phyloP scores from a whole-genome alignment of 176 grass and related monocot genomes.

The Themeda triandra region DNA sequence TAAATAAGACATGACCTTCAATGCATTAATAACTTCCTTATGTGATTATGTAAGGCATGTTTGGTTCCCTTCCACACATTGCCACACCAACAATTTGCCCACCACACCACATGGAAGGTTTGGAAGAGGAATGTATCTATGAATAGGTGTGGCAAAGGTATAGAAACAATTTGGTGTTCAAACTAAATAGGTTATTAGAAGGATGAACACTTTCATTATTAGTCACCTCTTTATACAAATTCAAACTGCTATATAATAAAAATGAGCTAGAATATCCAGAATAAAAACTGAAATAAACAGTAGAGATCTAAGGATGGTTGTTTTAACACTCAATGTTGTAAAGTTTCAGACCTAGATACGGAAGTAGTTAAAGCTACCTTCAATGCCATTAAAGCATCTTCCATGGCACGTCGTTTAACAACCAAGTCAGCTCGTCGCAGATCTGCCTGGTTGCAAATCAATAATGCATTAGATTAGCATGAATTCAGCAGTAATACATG shows the following conservation, averaged over 20 bases:
- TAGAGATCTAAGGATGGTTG: not conserved
- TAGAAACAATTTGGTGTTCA: not conserved
- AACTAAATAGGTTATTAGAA: not conserved
- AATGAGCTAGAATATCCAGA: not conserved
- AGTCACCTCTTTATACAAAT: not conserved
- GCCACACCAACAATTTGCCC: not conserved
- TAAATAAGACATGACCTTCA: not conserved
- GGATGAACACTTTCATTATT: not conserved
- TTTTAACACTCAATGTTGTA: not conserved
- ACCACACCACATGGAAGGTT: not conserved
- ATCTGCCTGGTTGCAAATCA: slow-evolving; percentile 66
- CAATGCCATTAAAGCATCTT: slow-evolving; percentile 95
- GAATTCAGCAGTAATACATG: not conserved
- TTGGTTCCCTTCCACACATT: not conserved
- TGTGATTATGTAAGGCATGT: not conserved
- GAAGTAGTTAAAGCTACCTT: slow-evolving; percentile 50
- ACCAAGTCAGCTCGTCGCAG: slow-evolving; percentile 78
- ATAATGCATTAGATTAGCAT: slow-evolving; percentile 26
- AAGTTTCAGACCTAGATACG: not conserved
- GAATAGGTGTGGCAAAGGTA: not conserved
- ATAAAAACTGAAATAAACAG: not conserved
- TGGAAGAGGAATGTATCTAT: not conserved
- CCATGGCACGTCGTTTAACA: slow-evolving; percentile 83
- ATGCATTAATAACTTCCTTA: not conserved
- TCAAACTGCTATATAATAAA: slow-evolving; percentile 7